Conservation (phyloP, 1,139 yeast genomes). For the Diutina pseudorugosa region DNA sequence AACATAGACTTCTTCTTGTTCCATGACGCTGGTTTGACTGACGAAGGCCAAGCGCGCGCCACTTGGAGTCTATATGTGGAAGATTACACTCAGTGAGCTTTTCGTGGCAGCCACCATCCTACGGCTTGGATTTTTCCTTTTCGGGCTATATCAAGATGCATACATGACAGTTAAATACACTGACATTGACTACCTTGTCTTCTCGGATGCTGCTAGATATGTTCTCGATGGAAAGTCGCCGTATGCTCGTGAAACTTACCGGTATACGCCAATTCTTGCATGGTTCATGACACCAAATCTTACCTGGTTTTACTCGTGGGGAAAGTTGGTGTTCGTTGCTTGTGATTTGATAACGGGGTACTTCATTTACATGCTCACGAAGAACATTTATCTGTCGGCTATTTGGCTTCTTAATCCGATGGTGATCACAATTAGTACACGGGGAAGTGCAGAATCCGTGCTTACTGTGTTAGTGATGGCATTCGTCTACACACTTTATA, state of each 20-base stretch:
- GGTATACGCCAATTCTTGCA: slow-evolving; percentile 85
- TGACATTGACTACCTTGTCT: slow-evolving; percentile 87
- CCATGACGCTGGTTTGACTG: background rate
- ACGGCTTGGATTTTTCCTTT: slow-evolving; percentile 58
- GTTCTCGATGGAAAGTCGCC: slow-evolving; percentile 62
- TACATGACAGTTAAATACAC: slow-evolving; percentile 76
- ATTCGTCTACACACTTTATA: slow-evolving; percentile 34
- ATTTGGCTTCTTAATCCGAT: slow-evolving; percentile 90
- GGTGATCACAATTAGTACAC: slow-evolving; percentile 85
- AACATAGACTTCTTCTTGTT: slow-evolving; percentile 25
- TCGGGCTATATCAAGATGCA: slow-evolving; percentile 81
- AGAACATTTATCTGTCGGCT: slow-evolving; percentile 32
- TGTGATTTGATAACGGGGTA: slow-evolving; percentile 78
- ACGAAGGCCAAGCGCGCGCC: background rate
- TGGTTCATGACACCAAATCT: slow-evolving; percentile 66
- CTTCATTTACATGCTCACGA: slow-evolving; percentile 31
- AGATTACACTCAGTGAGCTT: background rate
- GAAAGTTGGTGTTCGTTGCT: slow-evolving; percentile 62
- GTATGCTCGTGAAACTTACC: slow-evolving; percentile 71
- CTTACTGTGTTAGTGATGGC: slow-evolving; percentile 67
- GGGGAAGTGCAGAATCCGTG: slow-evolving; percentile 90
- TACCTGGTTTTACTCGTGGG: slow-evolving; percentile 35
- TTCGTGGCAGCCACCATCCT: slow-evolving; percentile 20
- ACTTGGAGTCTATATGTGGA: background rate
- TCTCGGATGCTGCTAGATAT: slow-evolving; percentile 78